Base-by-base conservation (phyloP, 768 basidiomycete genomes). In the Gloeopeniophorella convolvens region DNA sequence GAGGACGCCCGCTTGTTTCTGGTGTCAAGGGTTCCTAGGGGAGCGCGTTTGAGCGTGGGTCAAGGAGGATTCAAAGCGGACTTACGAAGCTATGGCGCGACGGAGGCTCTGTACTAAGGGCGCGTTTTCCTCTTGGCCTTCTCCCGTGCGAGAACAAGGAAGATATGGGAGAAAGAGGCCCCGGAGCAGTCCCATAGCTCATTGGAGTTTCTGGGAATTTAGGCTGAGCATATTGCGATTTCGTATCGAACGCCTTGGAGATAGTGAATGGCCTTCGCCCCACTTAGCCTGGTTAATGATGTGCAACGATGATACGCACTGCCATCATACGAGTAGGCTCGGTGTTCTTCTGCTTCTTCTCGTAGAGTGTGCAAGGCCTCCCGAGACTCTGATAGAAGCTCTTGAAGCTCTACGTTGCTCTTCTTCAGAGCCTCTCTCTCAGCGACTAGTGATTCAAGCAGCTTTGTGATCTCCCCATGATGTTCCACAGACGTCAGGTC, bases 371-470 rank as follows among this genome's bases (percentile, higher is more conserved):
- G 78, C 4, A 83, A 63, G 54, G 93, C 88, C 61, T 94, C 90
- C 23, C 89, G 77, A 1, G 86, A 75, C 42, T 90, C 86, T 2
- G 77, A 66, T 6, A 97, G 70, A 8, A 92, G 66, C 40, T 75
- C 76, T 50, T 87, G 84, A 41, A 95, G 67, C 61, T 95, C 89
- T 6, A 77, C 74, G 51, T 88, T 90, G 60, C 91, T 89, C 16
- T 79, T 80, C 65, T 88, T 89, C 45, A 94, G 68, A 21, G 74
- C 73, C 57, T 93, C 88, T 59, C 92, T 95, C 59, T 89, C 88
- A 28, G 82, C 79, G 7, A 93, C 90, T 26, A 95, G 72, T n/a
- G 83, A 80, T 63, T 91, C 89, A 12, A 96, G 69, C 11, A 92
- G 80, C 46, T 73, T 70, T 28, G 74, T 80, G 15, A 89, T 68